Conservation (phyloP, 2,329 filamentous ascomycete species). For the Venturia effusa region DNA sequence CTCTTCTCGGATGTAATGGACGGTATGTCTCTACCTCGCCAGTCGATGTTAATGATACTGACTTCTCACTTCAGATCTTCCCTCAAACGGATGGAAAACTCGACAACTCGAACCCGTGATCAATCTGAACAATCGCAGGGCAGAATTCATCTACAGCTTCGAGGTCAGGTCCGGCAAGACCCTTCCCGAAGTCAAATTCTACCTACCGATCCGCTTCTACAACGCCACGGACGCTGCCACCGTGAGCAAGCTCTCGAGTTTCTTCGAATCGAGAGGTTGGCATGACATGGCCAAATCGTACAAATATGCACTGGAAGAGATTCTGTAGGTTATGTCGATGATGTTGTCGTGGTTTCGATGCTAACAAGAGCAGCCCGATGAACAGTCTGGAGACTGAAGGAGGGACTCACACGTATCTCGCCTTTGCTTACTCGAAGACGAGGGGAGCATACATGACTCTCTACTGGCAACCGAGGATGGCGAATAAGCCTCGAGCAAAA, state of each 20-base stretch:
- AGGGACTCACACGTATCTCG: background rate
- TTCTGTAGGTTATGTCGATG: background rate
- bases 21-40: background rate
- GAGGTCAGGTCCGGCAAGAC: background rate
- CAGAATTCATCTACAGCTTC: conserved; percentile 5
- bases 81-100: background rate
- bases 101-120: background rate
- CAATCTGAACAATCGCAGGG: background rate
- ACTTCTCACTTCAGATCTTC: background rate
- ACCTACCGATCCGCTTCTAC: conserved; percentile 4
- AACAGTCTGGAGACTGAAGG: background rate
- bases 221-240: background rate
- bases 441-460: background rate
- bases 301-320: background rate
- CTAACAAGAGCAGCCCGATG: background rate
- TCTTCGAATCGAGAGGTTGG: background rate
- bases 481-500: background rate
- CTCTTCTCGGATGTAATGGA: background rate
- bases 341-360: background rate
- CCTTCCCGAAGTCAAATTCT: conserved; percentile 1
- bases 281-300: background rate
- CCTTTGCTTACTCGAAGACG: background rate
- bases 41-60: background rate
- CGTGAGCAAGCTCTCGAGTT: background rate
- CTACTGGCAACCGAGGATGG: conserved; percentile 4